Evolutionary conservation across 1,139 yeast species (phyloP).

Genomic region (Suhomyces maxii): DNA sequence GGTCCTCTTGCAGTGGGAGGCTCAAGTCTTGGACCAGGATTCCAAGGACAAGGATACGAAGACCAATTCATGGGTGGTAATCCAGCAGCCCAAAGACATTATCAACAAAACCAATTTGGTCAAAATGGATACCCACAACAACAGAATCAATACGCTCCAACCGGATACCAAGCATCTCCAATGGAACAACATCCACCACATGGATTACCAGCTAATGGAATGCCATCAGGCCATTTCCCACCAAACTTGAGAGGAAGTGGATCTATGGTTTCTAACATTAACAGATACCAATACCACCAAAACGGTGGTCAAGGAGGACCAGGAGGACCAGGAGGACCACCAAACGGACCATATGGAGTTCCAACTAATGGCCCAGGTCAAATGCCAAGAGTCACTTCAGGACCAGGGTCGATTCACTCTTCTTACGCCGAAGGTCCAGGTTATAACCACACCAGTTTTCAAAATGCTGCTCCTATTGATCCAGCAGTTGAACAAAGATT

Average conservation of each 20-base stretch:
- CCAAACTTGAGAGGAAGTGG: constrained; percentile 23
- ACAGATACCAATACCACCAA: constrained; percentile 17
- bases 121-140: constrained; percentile 1
- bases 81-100: constrained; percentile 4
- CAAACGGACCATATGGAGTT: constrained; percentile 1
- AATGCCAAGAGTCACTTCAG: constrained; percentile 17
- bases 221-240: constrained; percentile 31
- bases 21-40: not conserved
- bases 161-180: constrained; percentile 15
- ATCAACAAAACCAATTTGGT: not conserved
- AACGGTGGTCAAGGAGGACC: constrained; percentile 6
- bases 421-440: constrained; percentile 12
- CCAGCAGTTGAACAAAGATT: constrained; percentile 29
- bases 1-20: too few relatives aligned
- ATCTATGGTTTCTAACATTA: constrained; percentile 16
- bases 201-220: constrained; percentile 38
- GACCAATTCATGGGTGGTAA: constrained; percentile 1
- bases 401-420: constrained; percentile 18
- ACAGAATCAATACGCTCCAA: constrained; percentile 1
- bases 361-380: constrained; percentile 6
- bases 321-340: constrained; percentile 3
- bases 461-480: constrained; percentile 30
- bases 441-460: constrained; percentile 12
- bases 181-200: constrained; percentile 38
- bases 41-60: not conserved